Evolutionary conservation across 2,329 filamentous ascomycete genomes (phyloP), one percentile per base, ranked within the genome.

Genomic region (Stachybotrys echinatus): DNA sequence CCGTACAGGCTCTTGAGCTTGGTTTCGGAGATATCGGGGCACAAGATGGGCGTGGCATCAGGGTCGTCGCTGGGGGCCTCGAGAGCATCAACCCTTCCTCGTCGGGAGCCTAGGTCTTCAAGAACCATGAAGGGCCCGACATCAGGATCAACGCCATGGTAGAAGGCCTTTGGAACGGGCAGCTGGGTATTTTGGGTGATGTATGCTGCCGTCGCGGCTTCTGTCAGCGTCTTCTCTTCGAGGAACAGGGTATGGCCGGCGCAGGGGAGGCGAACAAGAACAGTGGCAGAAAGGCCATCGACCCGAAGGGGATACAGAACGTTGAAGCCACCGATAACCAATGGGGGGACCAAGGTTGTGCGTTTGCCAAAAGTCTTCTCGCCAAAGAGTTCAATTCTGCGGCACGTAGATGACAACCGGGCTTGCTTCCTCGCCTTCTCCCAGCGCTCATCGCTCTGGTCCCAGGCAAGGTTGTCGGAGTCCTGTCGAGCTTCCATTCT

Each of bases 1-100:
- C 51, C 38, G 51, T 72, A 75, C 2, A 69, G 48, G 1, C 21
- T 39, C 47, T 61, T 48, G 0, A 74, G 61, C 14, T 51, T 62
- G 7, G 52, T 43, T 21, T 71, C 59, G 5, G 56, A 49, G n/a
- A 72, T 58, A 31, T 65, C 47, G 5, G 55, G 54, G 23, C 55
- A 20, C 39, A 63, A 45, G 12, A 62, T 43, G n/a, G 53, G 50
- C 12, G 55, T 48, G 4, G 57, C 58, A 19, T 58, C 48, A 4
- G 52, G 49, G 49, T 60, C 53, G 0, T 56, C 31, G 14, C 52
- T 31, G 4, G 58, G 58, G 31, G 48, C 48, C 18, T 56, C 44
- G n/a, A 65, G 50, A 14, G 51, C 47, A 5, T 56, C 20, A n/a
- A 47, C 38, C 59, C 62, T 55, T 20, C 27, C 52, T 40, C 55